Evolutionary conservation across 148 eudicot species (phyloP).

Genomic region (Hydrangea macrophylla): DNA sequence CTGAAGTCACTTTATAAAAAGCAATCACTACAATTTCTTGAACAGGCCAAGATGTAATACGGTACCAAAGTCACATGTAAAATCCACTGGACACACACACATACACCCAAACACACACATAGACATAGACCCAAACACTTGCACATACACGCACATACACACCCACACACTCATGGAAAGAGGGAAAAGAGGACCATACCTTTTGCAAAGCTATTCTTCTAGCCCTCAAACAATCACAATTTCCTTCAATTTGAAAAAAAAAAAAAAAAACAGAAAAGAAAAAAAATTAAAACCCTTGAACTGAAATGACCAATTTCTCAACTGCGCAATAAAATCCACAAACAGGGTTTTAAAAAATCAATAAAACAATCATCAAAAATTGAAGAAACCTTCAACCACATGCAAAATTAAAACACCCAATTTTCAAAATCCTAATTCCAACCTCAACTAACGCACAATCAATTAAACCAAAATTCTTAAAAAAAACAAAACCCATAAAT

Average conservation of each 20-base stretch:
- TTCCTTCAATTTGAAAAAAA: neutral
- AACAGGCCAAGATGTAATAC: neutral
- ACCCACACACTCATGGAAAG: too few species aligned
- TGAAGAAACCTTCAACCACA: neutral
- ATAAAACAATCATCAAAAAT: neutral
- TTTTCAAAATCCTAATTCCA: too few species aligned
- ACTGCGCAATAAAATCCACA: neutral
- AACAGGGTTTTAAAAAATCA: neutral
- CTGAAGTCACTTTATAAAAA: neutral
- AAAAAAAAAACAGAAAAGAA: too few species aligned
- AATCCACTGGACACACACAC: neutral
- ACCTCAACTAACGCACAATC: neutral
- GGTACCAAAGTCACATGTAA: neutral
- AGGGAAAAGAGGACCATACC: neutral
- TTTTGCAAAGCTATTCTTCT: neutral
- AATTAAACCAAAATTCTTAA: neutral
- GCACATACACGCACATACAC: too few species aligned
- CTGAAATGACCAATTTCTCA: neutral
- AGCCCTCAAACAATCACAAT: neutral
- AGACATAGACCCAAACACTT: too few species aligned
- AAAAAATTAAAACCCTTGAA: neutral
- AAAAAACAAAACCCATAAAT: neutral
- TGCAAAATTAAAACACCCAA: neutral
- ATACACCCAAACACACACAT: neutral
- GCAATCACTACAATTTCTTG: conserved; percentile 3